These are phyloP conservation scores for Silene coronaria DNA, from an alignment of 179 eudicot species.

Conservation along the genomic window DNA sequence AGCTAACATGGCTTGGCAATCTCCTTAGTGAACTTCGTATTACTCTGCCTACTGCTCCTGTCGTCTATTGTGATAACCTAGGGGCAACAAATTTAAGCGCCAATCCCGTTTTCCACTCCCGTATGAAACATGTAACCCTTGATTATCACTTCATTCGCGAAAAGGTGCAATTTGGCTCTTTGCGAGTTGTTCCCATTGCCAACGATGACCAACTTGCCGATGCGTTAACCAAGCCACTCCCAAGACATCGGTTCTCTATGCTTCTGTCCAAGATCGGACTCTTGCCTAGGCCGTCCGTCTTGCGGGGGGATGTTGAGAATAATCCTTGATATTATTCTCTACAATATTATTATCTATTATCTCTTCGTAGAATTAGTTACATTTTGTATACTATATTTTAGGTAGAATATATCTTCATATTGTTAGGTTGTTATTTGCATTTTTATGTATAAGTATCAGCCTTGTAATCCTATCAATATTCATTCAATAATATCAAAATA, in stretches of 20 bases:
- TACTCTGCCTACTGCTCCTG: not conserved
- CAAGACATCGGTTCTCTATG: not conserved
- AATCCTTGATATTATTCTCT: not conserved
- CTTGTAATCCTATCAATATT: too few relatives aligned
- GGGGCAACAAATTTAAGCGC: not conserved
- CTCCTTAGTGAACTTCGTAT: not conserved
- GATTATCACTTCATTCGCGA: not conserved
- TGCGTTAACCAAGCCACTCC: not conserved
- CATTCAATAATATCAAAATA: too few relatives aligned
- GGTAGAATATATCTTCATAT: too few relatives aligned
- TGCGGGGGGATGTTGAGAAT: conserved; percentile 8
- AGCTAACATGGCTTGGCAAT: not conserved
- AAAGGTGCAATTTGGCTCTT: not conserved
- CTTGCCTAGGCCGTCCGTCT: not conserved
- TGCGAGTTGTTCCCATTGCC: not conserved
- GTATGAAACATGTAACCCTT: not conserved
- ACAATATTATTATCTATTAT: too few relatives aligned
- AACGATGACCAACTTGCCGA: not conserved
- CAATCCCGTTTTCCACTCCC: not conserved
- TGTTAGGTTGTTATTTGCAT: too few relatives aligned
- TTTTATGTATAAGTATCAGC: too few relatives aligned
- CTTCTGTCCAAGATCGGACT: not conserved
- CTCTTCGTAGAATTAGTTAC: too few relatives aligned
- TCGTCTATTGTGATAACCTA: not conserved
- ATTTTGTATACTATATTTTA: too few relatives aligned